Base-by-base conservation (phyloP, 2,329 filamentous ascomycete genomes). In the Verruconis gallopava region DNA sequence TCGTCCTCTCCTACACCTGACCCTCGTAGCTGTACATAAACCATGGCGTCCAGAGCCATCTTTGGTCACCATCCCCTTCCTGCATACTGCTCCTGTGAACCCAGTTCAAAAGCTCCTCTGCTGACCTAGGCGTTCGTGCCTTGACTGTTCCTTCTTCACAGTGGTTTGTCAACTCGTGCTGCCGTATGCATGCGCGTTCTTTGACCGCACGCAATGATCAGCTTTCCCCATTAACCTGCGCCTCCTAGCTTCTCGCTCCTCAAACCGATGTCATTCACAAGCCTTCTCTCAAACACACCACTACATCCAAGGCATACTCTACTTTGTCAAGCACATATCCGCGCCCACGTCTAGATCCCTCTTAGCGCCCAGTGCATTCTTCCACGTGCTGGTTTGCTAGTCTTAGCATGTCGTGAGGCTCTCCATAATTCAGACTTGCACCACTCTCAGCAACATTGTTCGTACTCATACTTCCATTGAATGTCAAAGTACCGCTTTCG, bases 401-500 rank as follows among this genome's bases (percentile, higher is more conserved):
- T 17, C 11, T 19, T 36, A 17, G 33, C 40, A 42, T 42, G 40
- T 42, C 33, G 40, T 42, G 40, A 42, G 40, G 36, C 32, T 42
- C 33, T 35, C 33, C 21, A 17, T 25, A 13, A 18, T 17, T 36
- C 15, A 21, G 28, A 21, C 18, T 40, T 40, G 38, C 28, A 30
- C 28, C 21, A 18, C 28, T 33, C 22, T 19, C 28, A 21, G n/a
- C 21, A 21, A 25, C 37, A 18, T 11, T 25, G 30, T 21, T 38
- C 37, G 11, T 30, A 30, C 38, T n/a, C n/a, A 40, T 33, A 33
- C 38, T 19, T 40, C 32, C 38, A 21, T 18, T 19, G 21, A 30
- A 19, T 21, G 5, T 30, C 22, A 12, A 28, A 33, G 38, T 32
- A 40, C 38, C 21, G 17, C 20, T 38, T 21, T 38, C 17, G n/a